Evolutionary conservation across 345 rosid species (phyloP), one percentile per base, ranked within the genome.

Genomic region (Gossypium herbaceum): DNA sequence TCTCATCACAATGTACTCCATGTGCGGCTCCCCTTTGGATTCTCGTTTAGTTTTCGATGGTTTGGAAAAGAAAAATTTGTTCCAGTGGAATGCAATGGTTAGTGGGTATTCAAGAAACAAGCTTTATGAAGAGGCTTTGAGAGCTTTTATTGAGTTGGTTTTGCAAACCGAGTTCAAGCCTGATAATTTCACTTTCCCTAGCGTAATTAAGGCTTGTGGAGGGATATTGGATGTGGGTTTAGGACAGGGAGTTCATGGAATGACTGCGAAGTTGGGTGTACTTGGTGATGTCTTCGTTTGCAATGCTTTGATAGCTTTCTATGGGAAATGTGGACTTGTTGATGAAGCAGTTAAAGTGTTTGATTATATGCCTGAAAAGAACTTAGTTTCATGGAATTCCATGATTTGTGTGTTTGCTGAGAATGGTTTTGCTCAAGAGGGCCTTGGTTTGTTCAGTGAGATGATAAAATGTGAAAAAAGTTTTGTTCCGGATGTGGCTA

Each of bases 311-410:
- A 60, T 89, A 12, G 80, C 87, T 7, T 79, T 86, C 81, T 91
- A 91, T 72, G 91, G 89, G 55, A 82, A 82, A 70, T 87, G 79
- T 71, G 86, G 86, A 27, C 76, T 68, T 61, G 83, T 85, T 47
- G 73, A 81, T 50, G 83, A 81, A 7, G 88, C 90, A 20, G 27
- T 75, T 57, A 79, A 79, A 56, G 70, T 86, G 71, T 88, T 88
- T 25, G 85, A 85, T 22, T 39, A 52, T 72, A 86, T 87, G 86
- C 81, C 89, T 19, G 75, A 78, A 25, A 88, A 82, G 59, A 89
- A 84, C 79, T 79, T 85, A 79, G 86, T 91, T 78, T 86, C 96
- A 0, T 91, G 96, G 93, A 89, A 91, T 80, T 85, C 93, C 1
- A 77, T 91, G 43, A 80, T 89, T 80, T 78, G 67, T 62, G 89